These are phyloP conservation scores for Lodderomyces elongisporus DNA, from an alignment of 1,139 yeast species.

Conservation along the genomic window DNA sequence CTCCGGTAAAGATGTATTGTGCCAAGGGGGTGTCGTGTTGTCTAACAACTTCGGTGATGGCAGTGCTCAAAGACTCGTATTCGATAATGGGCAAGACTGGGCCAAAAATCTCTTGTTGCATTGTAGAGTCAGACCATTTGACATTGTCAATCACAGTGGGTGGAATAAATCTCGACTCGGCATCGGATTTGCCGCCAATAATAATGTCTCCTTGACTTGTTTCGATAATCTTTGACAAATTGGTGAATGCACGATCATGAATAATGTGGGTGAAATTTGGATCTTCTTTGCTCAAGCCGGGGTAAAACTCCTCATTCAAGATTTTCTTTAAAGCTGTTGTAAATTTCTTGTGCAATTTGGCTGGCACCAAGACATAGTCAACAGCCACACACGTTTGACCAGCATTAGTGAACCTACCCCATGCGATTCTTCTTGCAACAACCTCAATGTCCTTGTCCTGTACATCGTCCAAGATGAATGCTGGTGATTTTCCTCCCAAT, in stretches of 20 bases:
- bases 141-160: conserved; percentile 71
- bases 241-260: conserved; percentile 52
- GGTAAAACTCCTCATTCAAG: conserved; percentile 42
- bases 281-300: conserved; percentile 25
- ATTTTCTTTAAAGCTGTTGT: conserved; percentile 39
- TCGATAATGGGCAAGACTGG: conserved; percentile 75
- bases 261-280: conserved; percentile 56
- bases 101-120: conserved; percentile 79
- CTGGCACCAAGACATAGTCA: conserved; percentile 72
- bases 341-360: conserved; percentile 50
- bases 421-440: conserved; percentile 63
- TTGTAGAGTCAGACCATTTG: conserved; percentile 59
- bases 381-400: conserved; percentile 93
- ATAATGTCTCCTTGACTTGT: conserved; percentile 54
- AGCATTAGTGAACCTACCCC: conserved; percentile 78
- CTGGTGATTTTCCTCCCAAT: conserved; percentile 93
- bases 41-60: conserved; percentile 43
- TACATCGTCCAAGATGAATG: conserved; percentile 54
- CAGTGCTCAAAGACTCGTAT: conserved; percentile 44
- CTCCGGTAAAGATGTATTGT: conserved; percentile 63
- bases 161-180: conserved; percentile 49
- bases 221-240: conserved; percentile 43
- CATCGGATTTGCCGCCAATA: conserved; percentile 48
- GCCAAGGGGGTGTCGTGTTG: conserved; percentile 87
- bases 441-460: conserved; percentile 39